phyloP scores from a whole-genome alignment of 176 grass and related monocot species.

The Thinopyrum elongatum region DNA sequence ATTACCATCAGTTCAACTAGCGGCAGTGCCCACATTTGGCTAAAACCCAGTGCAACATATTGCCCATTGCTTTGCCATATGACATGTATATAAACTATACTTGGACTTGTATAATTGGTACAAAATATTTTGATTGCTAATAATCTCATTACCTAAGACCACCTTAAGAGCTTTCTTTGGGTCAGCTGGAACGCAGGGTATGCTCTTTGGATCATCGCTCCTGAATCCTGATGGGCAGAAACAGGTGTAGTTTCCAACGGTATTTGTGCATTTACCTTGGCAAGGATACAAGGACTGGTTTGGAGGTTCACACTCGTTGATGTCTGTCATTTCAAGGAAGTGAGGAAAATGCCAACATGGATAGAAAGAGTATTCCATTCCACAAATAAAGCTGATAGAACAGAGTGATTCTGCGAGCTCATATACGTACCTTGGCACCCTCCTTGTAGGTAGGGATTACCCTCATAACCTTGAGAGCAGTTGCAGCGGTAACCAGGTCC shows the following conservation, averaged over 20 bases:
- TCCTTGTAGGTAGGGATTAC: background rate
- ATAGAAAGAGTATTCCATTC: background rate
- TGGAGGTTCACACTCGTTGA: background rate
- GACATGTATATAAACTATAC: background rate
- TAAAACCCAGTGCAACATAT: background rate
- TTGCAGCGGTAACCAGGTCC: constrained; percentile 3
- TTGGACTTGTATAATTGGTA: background rate
- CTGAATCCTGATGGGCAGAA: background rate
- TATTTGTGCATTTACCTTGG: background rate
- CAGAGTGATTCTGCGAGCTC: background rate
- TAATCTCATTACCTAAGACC: background rate
- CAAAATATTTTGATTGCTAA: background rate
- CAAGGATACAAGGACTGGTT: background rate
- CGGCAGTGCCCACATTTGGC: background rate
- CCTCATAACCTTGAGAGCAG: constrained; percentile 8
- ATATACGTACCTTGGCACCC: background rate
- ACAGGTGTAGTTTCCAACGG: background rate
- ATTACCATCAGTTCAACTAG: background rate
- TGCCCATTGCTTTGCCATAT: background rate
- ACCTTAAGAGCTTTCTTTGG: background rate
- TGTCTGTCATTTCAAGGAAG: background rate
- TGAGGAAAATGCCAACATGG: background rate
- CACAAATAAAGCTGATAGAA: background rate
- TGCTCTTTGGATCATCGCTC: background rate
- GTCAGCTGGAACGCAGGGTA: background rate